Evolutionary conservation across 78 protist genomes (phyloP).

Genomic region (Pigoraptor vietnamica): DNA sequence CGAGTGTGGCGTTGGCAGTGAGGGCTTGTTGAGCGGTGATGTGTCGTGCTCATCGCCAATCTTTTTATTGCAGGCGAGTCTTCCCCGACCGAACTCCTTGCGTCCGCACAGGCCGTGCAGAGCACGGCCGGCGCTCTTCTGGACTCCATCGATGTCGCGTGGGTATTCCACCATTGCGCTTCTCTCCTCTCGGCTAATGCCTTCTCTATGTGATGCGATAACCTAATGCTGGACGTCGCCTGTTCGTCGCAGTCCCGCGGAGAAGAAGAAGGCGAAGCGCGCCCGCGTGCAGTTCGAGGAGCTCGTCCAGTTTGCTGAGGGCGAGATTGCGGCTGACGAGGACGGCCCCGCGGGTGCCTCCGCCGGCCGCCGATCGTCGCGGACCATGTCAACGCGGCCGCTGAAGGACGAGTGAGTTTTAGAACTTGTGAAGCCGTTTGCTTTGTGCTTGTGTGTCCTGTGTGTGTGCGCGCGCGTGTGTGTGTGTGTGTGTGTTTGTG

Average conservation of each 20-base stretch:
- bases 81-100: neutral
- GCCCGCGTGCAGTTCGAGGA: constrained; percentile 1
- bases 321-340: neutral
- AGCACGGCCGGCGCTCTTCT: neutral
- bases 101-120: neutral
- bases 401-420: neutral
- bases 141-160: neutral
- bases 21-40: neutral
- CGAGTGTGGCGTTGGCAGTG: too few species aligned
- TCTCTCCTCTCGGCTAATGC: neutral
- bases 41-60: neutral
- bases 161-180: neutral
- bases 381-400: neutral
- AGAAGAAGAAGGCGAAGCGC: neutral
- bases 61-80: neutral
- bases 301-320: neutral
- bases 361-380: neutral
- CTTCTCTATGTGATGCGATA: neutral
- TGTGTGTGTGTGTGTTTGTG: too few species aligned
- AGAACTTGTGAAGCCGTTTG: too few species aligned
- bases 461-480: too few species aligned
- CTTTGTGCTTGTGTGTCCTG: too few species aligned
- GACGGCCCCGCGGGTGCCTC: too few species aligned
- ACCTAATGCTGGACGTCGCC: neutral
- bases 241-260: neutral